phyloP scores from a whole-genome alignment of 2,329 filamentous ascomycete genomes.

The Sphaerulina musiva region DNA sequence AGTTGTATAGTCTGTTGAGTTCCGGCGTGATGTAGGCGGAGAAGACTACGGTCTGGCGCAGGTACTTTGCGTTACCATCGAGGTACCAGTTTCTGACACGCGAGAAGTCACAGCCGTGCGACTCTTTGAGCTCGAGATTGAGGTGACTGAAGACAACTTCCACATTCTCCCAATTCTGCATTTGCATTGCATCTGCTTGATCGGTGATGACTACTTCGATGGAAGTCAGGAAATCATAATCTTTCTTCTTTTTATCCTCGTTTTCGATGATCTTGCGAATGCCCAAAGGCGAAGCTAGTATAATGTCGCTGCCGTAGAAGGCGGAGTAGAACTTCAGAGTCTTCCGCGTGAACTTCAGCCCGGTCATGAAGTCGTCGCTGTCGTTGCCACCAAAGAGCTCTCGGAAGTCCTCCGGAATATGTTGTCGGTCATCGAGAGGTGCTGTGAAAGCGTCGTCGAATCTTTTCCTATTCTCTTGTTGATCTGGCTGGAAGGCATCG shows the following conservation, averaged over 20 bases:
- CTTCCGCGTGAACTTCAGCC: constrained; percentile 95
- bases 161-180: constrained; percentile 98
- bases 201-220: constrained; percentile 87
- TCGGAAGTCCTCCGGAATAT: constrained; percentile 78
- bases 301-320: constrained; percentile 95
- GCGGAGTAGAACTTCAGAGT: constrained; percentile 90
- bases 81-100: constrained; percentile 88
- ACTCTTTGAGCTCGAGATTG: constrained; percentile 72
- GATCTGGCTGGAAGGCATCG: constrained; percentile 69
- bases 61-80: constrained; percentile 71
- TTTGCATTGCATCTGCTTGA: constrained; percentile 84
- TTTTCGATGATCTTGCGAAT: constrained; percentile 85
- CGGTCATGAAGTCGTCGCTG: constrained; percentile 92
- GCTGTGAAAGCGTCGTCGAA: constrained; percentile 79
- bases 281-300: constrained; percentile 83
- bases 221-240: constrained; percentile 87
- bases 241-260: constrained; percentile 61
- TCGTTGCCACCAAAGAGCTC: constrained; percentile 91
- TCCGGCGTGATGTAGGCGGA: constrained; percentile 83
- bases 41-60: constrained; percentile 79
- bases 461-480: constrained; percentile 89
- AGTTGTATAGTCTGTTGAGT: constrained; percentile 70
- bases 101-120: constrained; percentile 88
- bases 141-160: constrained; percentile 87
- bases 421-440: constrained; percentile 55